Percentiles rank a stretch among this genome's conserved stretches.
These are phyloP conservation scores for Plasmopara halstedii DNA, from an alignment of 352 stramenopile species.

Conservation along the genomic window DNA sequence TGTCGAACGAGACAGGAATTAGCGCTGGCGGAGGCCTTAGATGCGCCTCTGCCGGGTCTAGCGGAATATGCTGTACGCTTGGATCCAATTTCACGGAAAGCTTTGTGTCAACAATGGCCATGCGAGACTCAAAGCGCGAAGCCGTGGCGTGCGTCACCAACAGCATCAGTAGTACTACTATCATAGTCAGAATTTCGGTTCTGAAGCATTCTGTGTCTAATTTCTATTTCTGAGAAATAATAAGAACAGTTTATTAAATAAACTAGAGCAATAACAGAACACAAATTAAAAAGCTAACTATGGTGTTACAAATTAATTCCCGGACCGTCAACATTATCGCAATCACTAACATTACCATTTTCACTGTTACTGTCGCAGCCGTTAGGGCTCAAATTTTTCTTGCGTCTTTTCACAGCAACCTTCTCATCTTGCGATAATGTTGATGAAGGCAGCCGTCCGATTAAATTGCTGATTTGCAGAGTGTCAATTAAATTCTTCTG, in stretches of 20 bases:
- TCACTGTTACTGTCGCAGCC: conserved; percentile 4
- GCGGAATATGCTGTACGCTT: conserved; percentile 67
- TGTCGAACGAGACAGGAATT: conserved; percentile 42
- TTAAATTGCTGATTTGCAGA: conserved; percentile 36
- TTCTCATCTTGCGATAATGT: conserved; percentile 26
- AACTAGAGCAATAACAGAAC: too few relatives aligned
- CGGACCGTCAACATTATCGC: conserved; percentile 1
- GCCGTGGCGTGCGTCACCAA: conserved; percentile 7
- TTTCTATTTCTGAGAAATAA: too few relatives aligned
- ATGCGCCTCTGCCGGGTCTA: conserved; percentile 21
- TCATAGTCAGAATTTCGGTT: too few relatives aligned
- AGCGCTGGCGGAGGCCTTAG: conserved; percentile 51
- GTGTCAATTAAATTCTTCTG: conserved; percentile 63
- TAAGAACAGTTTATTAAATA: too few relatives aligned
- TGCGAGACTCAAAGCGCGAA: conserved; percentile 27
- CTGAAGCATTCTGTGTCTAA: too few relatives aligned
- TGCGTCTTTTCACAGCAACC: conserved; percentile 36
- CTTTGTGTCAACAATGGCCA: conserved; percentile 53
- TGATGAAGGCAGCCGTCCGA: conserved; percentile 23
- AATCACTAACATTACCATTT: conserved; percentile 1
- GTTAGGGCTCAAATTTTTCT: conserved; percentile 19
- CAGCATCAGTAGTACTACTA: conserved; percentile 5
- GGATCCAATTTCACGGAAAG: conserved; percentile 51
- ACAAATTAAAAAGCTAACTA: not conserved
- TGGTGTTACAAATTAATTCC: conserved; percentile 15